These are phyloP conservation scores for Volvox reticuliferus DNA, from an alignment of 139 green algal genomes.

Conservation along the genomic window DNA sequence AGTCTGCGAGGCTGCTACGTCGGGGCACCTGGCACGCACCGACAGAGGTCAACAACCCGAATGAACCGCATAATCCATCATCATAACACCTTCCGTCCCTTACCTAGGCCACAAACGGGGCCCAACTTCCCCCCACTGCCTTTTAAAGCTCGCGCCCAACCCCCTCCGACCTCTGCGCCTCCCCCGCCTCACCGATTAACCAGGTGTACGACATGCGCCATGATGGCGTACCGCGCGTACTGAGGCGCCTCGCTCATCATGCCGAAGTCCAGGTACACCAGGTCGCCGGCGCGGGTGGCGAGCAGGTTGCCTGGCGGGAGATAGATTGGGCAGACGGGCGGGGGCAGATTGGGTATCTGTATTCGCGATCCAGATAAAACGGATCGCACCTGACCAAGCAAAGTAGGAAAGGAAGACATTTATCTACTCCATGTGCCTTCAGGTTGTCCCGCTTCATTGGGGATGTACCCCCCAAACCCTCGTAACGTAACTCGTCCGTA, in stretches of 20 bases:
- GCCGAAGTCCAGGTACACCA: constrained; percentile 95
- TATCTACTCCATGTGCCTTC: no score
- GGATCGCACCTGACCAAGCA: no score
- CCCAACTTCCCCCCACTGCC: neutral
- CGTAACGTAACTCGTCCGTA: no score
- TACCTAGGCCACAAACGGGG: neutral
- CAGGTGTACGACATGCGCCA: constrained; percentile 96
- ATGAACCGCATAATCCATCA: no score
- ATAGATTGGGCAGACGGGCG: neutral
- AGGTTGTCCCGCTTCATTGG: no score
- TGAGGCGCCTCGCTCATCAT: constrained; percentile 96
- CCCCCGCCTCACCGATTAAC: constrained; percentile 80
- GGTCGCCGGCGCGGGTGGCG: constrained; percentile 83
- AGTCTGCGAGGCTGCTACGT: no score
- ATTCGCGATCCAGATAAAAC: no score
- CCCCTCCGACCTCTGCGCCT: neutral
- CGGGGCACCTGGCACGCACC: no score
- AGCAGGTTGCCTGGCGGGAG: constrained; percentile 89
- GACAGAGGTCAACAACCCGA: no score
- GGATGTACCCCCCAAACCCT: no score
- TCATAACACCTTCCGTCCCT: neutral
- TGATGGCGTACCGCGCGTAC: constrained; percentile 91
- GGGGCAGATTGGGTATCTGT: no score
- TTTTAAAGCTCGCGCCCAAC: neutral
- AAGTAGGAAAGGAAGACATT: no score